Evolutionary conservation across 768 basidiomycete genomes (phyloP), one percentile per base, ranked within the genome.

Genomic region (Chiua virens): DNA sequence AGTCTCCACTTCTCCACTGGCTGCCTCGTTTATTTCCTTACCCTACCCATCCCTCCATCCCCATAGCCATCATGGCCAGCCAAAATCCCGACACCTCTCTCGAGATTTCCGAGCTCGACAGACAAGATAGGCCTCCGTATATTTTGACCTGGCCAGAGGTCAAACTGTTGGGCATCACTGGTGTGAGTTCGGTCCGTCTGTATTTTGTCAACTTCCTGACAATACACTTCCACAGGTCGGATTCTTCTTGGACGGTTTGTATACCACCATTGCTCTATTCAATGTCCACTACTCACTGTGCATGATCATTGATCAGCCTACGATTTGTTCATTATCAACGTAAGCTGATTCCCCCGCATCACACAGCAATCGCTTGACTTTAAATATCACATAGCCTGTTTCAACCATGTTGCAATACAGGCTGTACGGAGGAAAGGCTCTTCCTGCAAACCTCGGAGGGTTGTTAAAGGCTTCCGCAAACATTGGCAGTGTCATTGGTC

Each of bases 321-420:
- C 56, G 85, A 87, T 61, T 69, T 87, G 6, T 87, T 86, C 69
- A 78, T 86, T 54, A 85, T 87, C 64, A 86, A 86, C 64, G 82
- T 81, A 53, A 41, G 80, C 58, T 7, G 3, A 11, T 5, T 8
- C 18, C 4, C 28, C 7, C 11, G 15, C 17, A 27, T n/a, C 9
- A 15, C 37, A 7, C 0, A 42, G 2, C 30, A 27, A 8, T 37
- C 30, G 20, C 36, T 48, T 28, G 44, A 17, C 14, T 45, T 34
- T 42, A 17, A 11, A 8, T 43, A 8, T 27, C 36, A 30, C 36
- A 40, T 13, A 85, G 83, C 84, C 83, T 41, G 84, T 86, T 15
- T 68, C 83, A 7, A 83, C 81, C 5, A 85, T 85, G 82, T 68
- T 87, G 27, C 82, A 85, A 64, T 85, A 79, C 56, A 76, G 83